A percentile compares a stretch with the other conserved stretches of the same genome.
Evolutionary conservation across 2,329 filamentous ascomycete species (phyloP).

Genomic region (Colletotrichum musae): DNA sequence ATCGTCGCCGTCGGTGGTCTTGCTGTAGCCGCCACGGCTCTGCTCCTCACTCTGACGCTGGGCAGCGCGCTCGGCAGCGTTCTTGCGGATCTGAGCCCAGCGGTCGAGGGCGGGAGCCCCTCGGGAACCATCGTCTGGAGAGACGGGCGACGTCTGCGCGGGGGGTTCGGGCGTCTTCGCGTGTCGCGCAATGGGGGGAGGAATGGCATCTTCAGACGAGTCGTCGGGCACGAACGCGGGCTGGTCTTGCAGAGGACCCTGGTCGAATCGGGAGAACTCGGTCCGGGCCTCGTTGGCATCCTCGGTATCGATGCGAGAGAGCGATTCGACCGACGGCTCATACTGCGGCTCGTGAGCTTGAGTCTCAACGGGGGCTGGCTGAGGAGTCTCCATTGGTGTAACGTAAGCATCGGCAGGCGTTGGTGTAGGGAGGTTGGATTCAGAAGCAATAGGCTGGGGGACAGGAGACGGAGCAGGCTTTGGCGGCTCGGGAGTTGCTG

Average conservation of each 20-base stretch:
- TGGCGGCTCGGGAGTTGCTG: conserved; percentile 43
- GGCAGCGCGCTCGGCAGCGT: conserved; percentile 86
- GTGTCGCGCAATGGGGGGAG: conserved; percentile 67
- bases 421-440: conserved; percentile 40
- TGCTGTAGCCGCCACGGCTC: conserved; percentile 68
- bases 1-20: conserved; percentile 77
- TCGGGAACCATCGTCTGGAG: conserved; percentile 46
- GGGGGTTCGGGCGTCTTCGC: conserved; percentile 46
- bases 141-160: conserved; percentile 49
- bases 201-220: conserved; percentile 63
- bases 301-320: conserved; percentile 73
- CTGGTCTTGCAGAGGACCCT: conserved; percentile 89
- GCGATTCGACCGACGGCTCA: conserved; percentile 60
- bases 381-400: conserved; percentile 39
- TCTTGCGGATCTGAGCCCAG: conserved; percentile 97
- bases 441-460: conserved; percentile 40
- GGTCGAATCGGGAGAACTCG: conserved; percentile 81
- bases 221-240: conserved; percentile 83
- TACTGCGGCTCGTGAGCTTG: conserved; percentile 54
- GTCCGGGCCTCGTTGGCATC: conserved; percentile 72
- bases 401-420: conserved; percentile 39
- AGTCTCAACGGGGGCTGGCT: conserved; percentile 37
- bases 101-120: conserved; percentile 75
- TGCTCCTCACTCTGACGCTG: conserved; percentile 77
- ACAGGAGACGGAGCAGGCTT: conserved; percentile 44